Evolutionary conservation across 75 land plant species (phyloP), one percentile per base, ranked within the genome.

Genomic region (Pinus taeda): DNA sequence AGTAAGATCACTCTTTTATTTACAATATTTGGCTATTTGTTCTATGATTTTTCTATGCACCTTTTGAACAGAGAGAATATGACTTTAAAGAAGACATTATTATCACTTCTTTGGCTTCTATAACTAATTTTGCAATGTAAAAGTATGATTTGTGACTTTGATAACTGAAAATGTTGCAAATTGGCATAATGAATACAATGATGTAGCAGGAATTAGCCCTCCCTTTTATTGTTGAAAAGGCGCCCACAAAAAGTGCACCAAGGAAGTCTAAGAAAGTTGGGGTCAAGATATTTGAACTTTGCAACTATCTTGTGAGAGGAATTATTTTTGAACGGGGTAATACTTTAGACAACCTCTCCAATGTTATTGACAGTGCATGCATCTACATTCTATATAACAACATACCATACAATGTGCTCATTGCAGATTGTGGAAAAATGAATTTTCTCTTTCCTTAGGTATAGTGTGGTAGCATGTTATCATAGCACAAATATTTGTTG

Each of bases 381-480:
- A n/a, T n/a, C n/a, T n/a, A n/a, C n/a, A n/a, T n/a, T n/a, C n/a
- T n/a, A n/a, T n/a, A n/a, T n/a, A n/a, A n/a, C n/a, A n/a, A n/a
- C n/a, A n/a, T n/a, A n/a, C n/a, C n/a, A n/a, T n/a, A n/a, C n/a
- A n/a, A n/a, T n/a, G n/a, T n/a, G n/a, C n/a, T n/a, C n/a, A n/a
- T n/a, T n/a, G n/a, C n/a, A n/a, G n/a, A 94, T 75, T 82, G 83
- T 81, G 99, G 99, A 29, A 78, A 71, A 64, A 36, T 85, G 6
- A 78, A 93, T 26, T 96, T 88, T 78, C 80, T 96, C 45, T 84
- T 96, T 30, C 95, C 92, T 37, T 95, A 95, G 95, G 98, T 89
- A 84, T 60, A 30, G 15, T 59, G 15, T 33, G 18, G 49, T 45
- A 45, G 49, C 49, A 45, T 45, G 7, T 45, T 45, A 45, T 8